Evolutionary conservation across 139 green algal genomes (phyloP), one percentile per base, ranked within the genome.

Genomic region (Penium margaritaceum): DNA sequence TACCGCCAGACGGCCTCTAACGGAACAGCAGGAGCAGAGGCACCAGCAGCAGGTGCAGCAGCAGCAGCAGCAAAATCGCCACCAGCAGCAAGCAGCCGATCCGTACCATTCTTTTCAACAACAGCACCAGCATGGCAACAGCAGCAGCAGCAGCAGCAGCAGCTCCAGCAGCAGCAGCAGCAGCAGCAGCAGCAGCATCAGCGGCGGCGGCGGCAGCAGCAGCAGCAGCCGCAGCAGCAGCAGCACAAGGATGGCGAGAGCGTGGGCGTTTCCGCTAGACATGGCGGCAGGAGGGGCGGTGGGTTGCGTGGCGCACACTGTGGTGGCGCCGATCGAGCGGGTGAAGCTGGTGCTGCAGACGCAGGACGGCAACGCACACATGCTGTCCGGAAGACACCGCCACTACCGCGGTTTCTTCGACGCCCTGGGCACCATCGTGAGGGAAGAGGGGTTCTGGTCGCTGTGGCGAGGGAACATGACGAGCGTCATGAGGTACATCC

Each of bases 391-490:
- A 27, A 30, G 34, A 27, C 35, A 70, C 34, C n/a, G 61, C 9
- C 35, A 21, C 58, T 89, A 89, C 75, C 84, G 75, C 5, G 84
- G 84, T 55, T 81, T 89, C 35, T 44, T 88, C 67, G 93, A 99
- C 80, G 98, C 93, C 92, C 96, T 98, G 82, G 75, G 67, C 27
- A 90, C 91, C 53, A 90, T 95, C 54, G 67, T 87, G 34, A 65
- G 74, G 2, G 95, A 99, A 75, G 82, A 90, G 74, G 93, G 95
- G 65, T 70, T 97, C 19, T 81, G 60, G n/a, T 91, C 90, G 36
- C 92, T 97, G 82, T 99, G 93, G 92, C 85, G 95, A 47, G 95
- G 95, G 33, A 99, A 99, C 90, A 84, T 89, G 68, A 92, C 92
- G 70, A 97, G 97, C 76, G 90, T 98, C 21, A 86, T 98, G 43